Conservation (phyloP, 2,329 filamentous ascomycete genomes). For the Colletotrichum sidae region DNA sequence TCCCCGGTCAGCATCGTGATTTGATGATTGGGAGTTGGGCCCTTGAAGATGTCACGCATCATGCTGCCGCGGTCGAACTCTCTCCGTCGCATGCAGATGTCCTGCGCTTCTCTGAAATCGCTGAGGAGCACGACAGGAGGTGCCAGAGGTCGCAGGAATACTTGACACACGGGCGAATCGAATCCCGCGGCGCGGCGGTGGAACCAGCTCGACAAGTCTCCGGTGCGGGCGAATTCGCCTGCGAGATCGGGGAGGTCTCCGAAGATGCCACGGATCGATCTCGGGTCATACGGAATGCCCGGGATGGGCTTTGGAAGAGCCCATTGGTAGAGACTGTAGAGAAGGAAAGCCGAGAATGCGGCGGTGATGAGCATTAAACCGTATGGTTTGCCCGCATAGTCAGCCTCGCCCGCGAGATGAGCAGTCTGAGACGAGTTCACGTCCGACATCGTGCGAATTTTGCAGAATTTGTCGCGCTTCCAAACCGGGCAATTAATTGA, state of each 20-base stretch:
- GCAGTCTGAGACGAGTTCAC: conserved; percentile 3
- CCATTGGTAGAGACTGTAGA: conserved; percentile 36
- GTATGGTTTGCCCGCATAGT: neutral
- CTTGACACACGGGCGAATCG: conserved; percentile 45
- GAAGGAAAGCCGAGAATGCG: neutral
- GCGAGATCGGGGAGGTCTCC: conserved; percentile 16
- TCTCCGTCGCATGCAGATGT: conserved; percentile 48
- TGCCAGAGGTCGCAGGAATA: conserved; percentile 48
- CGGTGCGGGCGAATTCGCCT: neutral
- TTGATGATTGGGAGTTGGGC: conserved; percentile 45
- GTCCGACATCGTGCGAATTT: neutral
- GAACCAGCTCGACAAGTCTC: conserved; percentile 39
- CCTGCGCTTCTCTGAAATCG: conserved; percentile 48
- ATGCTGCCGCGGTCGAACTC: conserved; percentile 47
- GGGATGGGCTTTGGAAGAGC: conserved; percentile 29
- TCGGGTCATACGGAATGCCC: conserved; percentile 19
- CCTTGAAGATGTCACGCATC: conserved; percentile 15
- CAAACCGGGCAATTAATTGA: too few relatives aligned
- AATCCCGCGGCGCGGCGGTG: conserved; percentile 41
- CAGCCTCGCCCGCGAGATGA: neutral
- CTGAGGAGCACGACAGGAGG: conserved; percentile 46
- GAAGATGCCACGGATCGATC: conserved; percentile 7
- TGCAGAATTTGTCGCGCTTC: neutral
- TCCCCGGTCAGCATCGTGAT: conserved; percentile 44
- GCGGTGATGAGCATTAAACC: neutral